Base-by-base conservation (phyloP, 108 stramenopile species). In the Ochromonas danica region DNA sequence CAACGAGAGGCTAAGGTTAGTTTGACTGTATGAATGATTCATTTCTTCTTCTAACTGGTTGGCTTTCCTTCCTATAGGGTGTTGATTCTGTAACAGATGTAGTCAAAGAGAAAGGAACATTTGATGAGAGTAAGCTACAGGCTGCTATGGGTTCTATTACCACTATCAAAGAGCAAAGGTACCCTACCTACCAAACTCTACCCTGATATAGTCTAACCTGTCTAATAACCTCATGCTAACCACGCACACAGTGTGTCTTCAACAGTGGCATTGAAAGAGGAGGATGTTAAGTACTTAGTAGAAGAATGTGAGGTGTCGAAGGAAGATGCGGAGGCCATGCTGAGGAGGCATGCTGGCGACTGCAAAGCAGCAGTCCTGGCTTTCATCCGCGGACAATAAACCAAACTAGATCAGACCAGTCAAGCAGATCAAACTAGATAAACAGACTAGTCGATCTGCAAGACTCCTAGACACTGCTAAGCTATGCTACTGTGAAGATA, bases 301-400 rank as follows among this genome's bases (percentile, higher is more conserved):
- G 63, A 67, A 14, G 63, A 67, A 36, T 67, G 63, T 36, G 63
- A 67, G 31, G 63, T 67, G 6, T 31, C 63, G 25, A 28, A 36
- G 25, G 63, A 67, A 33, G 63, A 3, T 10, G 63, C 63, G 6
- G 63, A 67, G 63, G 27, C 63, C 10, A 3, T 67, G 31, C 63
- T 67, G 3, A 28, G 63, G 6, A 25, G 14, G 63, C 3, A 67
- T 67, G 63, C 14, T 36, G 27, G 63, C 31, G 31, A 31, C 25
- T 36, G 3, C 14, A 67, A 67, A 36, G 10, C 14, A 14, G 27
- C 63, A 28, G 10, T 67, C 6, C 17, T 35, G 31, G 17, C 63
- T 14, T 67, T 35, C 31, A 33, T 67, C 17, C 45, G 45, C 22
- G 45, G 45, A 22, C 6, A 51, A 51, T n/a, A n/a, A n/a, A n/a